Conservation (phyloP, 305 asterid species). For the Withania somnifera region DNA sequence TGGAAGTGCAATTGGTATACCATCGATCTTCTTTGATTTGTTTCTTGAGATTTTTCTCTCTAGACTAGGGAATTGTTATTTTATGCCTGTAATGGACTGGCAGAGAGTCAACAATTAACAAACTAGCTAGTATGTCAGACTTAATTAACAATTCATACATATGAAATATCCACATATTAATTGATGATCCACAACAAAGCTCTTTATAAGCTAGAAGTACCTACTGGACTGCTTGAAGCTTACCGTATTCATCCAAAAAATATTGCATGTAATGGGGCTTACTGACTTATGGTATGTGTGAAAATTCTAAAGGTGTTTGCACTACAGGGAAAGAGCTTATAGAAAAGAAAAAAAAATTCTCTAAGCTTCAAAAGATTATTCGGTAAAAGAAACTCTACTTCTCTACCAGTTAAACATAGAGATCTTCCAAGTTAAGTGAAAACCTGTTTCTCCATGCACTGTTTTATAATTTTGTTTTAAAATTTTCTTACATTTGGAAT, state of each 20-base stretch:
- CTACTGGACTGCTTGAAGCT: neutral
- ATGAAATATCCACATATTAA: neutral
- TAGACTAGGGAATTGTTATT: neutral
- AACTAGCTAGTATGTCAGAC: neutral
- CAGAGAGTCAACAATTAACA: neutral
- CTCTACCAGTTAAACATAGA: neutral
- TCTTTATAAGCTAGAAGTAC: neutral
- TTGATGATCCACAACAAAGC: neutral
- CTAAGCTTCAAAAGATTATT: neutral
- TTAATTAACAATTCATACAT: neutral
- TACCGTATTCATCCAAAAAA: neutral
- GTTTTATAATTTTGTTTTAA: neutral
- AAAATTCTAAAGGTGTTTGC: neutral
- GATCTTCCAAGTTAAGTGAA: neutral
- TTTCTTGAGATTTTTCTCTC: neutral
- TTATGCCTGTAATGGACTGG: neutral
- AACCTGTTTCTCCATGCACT: neutral
- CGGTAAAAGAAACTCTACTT: neutral
- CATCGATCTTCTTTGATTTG: neutral
- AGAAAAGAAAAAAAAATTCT: neutral
- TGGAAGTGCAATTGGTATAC: conserved; percentile 75
- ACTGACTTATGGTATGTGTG: neutral
- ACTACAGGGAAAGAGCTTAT: neutral
- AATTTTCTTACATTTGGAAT: neutral
- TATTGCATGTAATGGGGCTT: neutral